phyloP scores from a whole-genome alignment of 352 stramenopile species.

The Plasmopara viticola region DNA sequence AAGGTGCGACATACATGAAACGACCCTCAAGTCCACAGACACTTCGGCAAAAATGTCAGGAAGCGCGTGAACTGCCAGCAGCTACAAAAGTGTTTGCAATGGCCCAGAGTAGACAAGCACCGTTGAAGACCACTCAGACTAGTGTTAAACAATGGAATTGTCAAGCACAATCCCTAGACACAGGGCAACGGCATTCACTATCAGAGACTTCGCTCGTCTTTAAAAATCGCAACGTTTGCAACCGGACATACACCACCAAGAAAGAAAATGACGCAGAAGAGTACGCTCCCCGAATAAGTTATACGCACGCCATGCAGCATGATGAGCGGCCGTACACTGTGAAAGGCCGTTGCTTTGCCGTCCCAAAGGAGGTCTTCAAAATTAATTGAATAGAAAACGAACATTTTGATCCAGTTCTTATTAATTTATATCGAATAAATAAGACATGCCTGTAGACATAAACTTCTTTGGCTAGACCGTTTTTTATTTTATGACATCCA shows the following conservation, averaged over 20 bases:
- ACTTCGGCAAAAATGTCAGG: conserved; percentile 61
- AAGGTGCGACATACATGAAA: conserved; percentile 51
- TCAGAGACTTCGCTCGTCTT: conserved; percentile 24
- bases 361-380: no score
- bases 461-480: no score
- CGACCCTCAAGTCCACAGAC: conserved; percentile 50
- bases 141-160: conserved; percentile 2
- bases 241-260: conserved; percentile 8
- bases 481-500: no score
- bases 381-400: no score
- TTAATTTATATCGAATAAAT: no score
- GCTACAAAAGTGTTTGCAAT: conserved; percentile 15
- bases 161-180: conserved; percentile 3
- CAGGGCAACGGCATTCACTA: conserved; percentile 35
- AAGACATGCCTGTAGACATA: no score
- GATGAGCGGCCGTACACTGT: conserved; percentile 46
- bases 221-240: conserved; percentile 8
- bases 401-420: no score
- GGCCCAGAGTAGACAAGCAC: conserved; percentile 32
- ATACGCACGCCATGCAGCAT: conserved; percentile 59
- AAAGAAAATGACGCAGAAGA: conserved; percentile 15
- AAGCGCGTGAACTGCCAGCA: conserved; percentile 31
- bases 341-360: conserved; percentile 32
- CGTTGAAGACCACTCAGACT: conserved; percentile 8
- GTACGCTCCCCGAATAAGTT: conserved; percentile 34